phyloP scores from a whole-genome alignment of 1,284 basidiomycete species.

The Leccinum griseonigrum region DNA sequence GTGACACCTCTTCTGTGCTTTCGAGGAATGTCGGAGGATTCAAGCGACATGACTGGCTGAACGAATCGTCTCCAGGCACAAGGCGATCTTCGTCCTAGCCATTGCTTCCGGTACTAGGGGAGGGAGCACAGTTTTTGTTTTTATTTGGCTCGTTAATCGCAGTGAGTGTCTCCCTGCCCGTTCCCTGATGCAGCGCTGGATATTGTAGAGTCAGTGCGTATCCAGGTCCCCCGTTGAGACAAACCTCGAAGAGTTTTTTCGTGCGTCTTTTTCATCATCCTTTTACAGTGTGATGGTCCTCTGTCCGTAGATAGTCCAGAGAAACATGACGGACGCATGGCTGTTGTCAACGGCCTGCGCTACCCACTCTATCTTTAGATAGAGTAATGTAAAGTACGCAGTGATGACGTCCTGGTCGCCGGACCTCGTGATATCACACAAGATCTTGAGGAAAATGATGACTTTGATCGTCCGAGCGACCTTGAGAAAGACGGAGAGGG shows the following conservation, averaged over 20 bases:
- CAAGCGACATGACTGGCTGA: constrained; percentile 52
- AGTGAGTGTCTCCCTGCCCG: background rate
- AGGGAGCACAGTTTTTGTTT: background rate
- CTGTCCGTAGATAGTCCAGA: constrained; percentile 18
- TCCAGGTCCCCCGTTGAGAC: background rate
- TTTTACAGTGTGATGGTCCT: background rate
- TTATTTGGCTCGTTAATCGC: background rate
- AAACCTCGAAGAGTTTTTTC: background rate
- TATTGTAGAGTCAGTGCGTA: background rate
- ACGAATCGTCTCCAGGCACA: constrained; percentile 36
- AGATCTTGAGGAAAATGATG: constrained; percentile 22
- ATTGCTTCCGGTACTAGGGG: background rate
- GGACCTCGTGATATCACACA: constrained; percentile 14
- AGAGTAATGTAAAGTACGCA: constrained; percentile 26
- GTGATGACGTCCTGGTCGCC: constrained; percentile 7
- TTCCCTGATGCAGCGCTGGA: background rate
- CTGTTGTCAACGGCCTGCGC: constrained; percentile 29
- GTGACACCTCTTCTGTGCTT: constrained; percentile 56
- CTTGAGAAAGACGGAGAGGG: constrained; percentile 28
- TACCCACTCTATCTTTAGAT: constrained; percentile 37
- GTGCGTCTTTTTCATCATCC: background rate
- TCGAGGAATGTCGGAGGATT: constrained; percentile 44
- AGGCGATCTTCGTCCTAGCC: background rate
- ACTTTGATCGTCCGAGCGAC: constrained; percentile 23
- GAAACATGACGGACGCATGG: constrained; percentile 20